Percentiles rank a stretch among this genome's conserved stretches.
These are phyloP conservation scores for Helotiales sp. DNA, from an alignment of 2,329 filamentous ascomycete genomes.

Conservation along the genomic window DNA sequence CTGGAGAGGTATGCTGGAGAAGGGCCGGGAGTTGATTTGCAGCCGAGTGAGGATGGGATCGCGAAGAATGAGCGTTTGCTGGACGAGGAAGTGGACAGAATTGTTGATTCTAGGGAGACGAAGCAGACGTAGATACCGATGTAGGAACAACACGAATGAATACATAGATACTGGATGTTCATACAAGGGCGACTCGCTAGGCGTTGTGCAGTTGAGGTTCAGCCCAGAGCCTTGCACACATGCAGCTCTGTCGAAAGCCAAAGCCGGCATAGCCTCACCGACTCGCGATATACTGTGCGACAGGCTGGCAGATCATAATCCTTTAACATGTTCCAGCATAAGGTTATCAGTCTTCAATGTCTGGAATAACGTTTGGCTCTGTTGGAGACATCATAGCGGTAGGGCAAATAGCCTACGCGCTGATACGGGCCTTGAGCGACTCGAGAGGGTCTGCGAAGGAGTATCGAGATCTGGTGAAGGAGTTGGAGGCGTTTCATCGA, in stretches of 20 bases:
- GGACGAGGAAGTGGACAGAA: conserved; percentile 27
- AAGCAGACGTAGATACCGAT: conserved; percentile 7
- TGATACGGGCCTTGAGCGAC: conserved; percentile 2
- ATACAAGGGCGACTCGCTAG: background rate
- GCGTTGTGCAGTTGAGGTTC: background rate
- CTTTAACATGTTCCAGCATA: background rate
- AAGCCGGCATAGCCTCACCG: background rate
- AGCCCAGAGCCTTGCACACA: background rate
- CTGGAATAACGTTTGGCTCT: background rate
- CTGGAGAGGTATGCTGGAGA: conserved; percentile 40
- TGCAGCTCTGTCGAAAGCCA: background rate
- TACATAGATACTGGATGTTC: background rate
- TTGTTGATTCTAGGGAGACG: conserved; percentile 11
- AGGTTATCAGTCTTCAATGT: background rate
- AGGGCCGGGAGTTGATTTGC: conserved; percentile 34
- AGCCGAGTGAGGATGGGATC: conserved; percentile 19
- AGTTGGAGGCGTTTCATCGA: conserved; percentile 6
- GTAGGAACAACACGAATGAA: background rate
- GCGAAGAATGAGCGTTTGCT: conserved; percentile 34
- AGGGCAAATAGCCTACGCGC: background rate
- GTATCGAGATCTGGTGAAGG: conserved; percentile 11
- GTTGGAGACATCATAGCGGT: background rate
- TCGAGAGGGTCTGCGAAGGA: conserved; percentile 12
- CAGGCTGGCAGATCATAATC: background rate
- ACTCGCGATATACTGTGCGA: background rate